Conservation (phyloP, 805 yeast genomes). For the Zygotorulaspora chibaensis region DNA sequence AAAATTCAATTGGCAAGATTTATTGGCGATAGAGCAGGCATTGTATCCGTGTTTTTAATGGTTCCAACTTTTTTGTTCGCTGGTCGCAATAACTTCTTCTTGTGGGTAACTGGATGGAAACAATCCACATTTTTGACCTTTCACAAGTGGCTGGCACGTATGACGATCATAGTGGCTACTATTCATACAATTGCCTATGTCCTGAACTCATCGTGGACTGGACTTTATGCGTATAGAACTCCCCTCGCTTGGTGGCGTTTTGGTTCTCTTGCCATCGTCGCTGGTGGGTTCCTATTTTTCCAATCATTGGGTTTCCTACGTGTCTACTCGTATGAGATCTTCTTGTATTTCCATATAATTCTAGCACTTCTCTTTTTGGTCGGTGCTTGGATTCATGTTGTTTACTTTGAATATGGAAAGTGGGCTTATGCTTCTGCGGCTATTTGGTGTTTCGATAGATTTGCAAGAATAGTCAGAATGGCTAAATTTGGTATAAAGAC, state of each 20-base stretch:
- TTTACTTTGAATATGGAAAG: conserved; percentile 45
- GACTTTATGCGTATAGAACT: conserved; percentile 37
- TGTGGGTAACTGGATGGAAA: conserved; percentile 58
- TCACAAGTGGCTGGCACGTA: conserved; percentile 63
- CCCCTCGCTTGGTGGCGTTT: conserved; percentile 44
- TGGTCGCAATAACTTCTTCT: conserved; percentile 65
- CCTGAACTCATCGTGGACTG: conserved; percentile 33
- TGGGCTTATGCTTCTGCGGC: conserved; percentile 52
- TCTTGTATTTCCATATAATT: conserved; percentile 41
- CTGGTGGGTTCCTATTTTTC: conserved; percentile 41
- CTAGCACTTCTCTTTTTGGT: conserved; percentile 43
- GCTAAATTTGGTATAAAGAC: conserved; percentile 55
- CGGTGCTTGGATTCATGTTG: conserved; percentile 46
- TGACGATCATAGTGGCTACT: conserved; percentile 43
- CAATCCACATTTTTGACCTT: conserved; percentile 55
- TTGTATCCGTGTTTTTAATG: conserved; percentile 44
- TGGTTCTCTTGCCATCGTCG: conserved; percentile 28
- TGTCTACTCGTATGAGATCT: conserved; percentile 44
- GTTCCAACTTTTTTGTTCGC: conserved; percentile 60
- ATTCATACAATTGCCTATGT: conserved; percentile 57
- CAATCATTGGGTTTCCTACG: conserved; percentile 46
- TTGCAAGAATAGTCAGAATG: conserved; percentile 52
- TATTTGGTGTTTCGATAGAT: conserved; percentile 68
- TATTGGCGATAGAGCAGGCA: conserved; percentile 52
- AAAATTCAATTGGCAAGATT: conserved; percentile 17